Conservation (phyloP, 2,329 filamentous ascomycete genomes). For the Verticillium longisporum region DNA sequence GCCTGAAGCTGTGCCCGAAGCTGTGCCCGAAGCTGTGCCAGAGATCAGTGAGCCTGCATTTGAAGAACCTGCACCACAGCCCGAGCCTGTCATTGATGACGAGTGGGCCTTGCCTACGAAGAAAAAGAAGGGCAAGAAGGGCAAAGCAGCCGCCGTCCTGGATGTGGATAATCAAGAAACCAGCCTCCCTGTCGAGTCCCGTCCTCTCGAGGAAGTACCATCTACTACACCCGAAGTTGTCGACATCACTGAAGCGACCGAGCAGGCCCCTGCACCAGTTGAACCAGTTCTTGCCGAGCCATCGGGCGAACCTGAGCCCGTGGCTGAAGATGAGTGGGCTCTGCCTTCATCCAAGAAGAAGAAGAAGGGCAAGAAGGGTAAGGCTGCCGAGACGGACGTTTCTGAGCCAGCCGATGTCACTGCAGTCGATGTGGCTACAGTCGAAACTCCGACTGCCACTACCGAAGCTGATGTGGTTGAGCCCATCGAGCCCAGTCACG, state of each 20-base stretch:
- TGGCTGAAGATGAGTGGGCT: constrained; percentile 9
- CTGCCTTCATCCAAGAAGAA: constrained; percentile 15
- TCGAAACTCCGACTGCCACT: too few species aligned
- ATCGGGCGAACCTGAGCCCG: not conserved
- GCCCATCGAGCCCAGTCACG: not conserved
- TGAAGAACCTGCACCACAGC: not conserved
- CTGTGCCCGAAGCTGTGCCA: not conserved
- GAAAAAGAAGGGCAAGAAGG: constrained; percentile 21
- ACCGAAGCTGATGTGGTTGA: not conserved
- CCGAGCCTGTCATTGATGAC: constrained; percentile 4
- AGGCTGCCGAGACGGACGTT: not conserved
- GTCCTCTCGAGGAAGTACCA: not conserved
- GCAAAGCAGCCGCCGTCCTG: not conserved
- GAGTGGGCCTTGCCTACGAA: constrained; percentile 9
- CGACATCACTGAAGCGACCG: not conserved
- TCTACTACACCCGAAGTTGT: not conserved
- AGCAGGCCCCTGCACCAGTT: not conserved
- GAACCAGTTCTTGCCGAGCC: not conserved
- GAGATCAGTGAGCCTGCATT: not conserved
- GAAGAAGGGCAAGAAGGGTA: constrained; percentile 16
- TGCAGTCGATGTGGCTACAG: not conserved
- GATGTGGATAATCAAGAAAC: not conserved
- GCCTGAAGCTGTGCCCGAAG: too few species aligned
- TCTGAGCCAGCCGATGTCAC: not conserved
- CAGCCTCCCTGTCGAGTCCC: not conserved